Evolutionary conservation across 2,329 filamentous ascomycete genomes (phyloP).

Genomic region (Coleophoma crateriformis): DNA sequence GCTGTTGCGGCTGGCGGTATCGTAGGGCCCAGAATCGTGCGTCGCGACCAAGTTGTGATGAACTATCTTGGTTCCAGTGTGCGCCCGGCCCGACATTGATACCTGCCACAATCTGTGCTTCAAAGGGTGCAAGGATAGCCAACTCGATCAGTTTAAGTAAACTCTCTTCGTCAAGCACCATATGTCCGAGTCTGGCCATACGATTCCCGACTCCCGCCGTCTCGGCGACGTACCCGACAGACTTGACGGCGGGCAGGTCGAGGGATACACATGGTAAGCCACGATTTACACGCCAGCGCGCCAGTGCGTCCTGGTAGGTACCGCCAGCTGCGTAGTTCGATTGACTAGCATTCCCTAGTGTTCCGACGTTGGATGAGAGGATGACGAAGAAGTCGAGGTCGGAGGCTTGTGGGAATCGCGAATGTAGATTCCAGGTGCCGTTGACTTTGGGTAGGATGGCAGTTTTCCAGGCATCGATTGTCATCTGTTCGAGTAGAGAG

Average conservation of each 20-base stretch:
- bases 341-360: background rate
- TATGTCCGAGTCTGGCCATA: background rate
- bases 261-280: background rate
- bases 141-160: background rate
- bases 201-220: background rate
- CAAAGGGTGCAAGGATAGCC: background rate
- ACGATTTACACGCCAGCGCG: background rate
- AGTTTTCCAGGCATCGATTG: constrained; percentile 1
- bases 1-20: too few relatives aligned
- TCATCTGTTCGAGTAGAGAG: constrained; percentile 10
- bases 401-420: background rate
- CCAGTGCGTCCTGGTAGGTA: background rate
- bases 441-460: constrained; percentile 1
- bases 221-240: background rate
- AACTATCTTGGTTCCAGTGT: background rate
- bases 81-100: background rate
- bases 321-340: background rate
- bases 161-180: background rate
- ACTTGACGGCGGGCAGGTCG: background rate
- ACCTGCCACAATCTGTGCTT: background rate
- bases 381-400: background rate
- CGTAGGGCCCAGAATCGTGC: background rate
- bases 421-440: constrained; percentile 4
- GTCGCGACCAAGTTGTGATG: background rate
- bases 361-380: background rate